A percentile compares a stretch with the other conserved stretches of the same genome.
phyloP scores from a whole-genome alignment of 2,329 filamentous ascomycete species.

The Emericellopsis cladophorae region DNA sequence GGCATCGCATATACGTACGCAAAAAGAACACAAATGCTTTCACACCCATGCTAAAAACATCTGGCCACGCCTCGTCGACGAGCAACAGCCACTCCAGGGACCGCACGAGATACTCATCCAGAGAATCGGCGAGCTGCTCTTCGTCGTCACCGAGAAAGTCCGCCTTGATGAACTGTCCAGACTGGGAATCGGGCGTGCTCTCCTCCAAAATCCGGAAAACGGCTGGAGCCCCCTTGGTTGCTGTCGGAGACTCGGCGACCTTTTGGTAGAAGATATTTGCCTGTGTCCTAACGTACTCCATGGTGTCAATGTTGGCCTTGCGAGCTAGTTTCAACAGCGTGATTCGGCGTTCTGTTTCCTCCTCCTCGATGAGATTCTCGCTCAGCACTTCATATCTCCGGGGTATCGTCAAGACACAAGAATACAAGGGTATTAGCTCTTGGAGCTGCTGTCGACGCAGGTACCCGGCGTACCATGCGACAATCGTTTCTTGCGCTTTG shows the following conservation, averaged over 20 bases:
- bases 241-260: conserved; percentile 18
- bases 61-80: conserved; percentile 58
- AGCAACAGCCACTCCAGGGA: conserved; percentile 77
- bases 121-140: conserved; percentile 33
- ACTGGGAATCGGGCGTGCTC: conserved; percentile 14
- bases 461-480: conserved; percentile 72
- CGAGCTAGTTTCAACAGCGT: conserved; percentile 63
- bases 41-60: conserved; percentile 55
- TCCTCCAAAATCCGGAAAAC: conserved; percentile 39
- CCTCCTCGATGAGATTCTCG: conserved; percentile 63
- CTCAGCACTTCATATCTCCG: conserved; percentile 61
- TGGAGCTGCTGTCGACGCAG: conserved; percentile 61
- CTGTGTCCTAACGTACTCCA: conserved; percentile 62
- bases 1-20: conserved; percentile 41
- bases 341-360: conserved; percentile 49
- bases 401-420: conserved; percentile 57
- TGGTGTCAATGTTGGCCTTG: conserved; percentile 58
- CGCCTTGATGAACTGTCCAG: conserved; percentile 51
- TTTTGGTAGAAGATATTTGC: conserved; percentile 37
- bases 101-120: conserved; percentile 61
- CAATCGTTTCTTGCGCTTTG: conserved; percentile 52
- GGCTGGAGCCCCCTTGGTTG: conserved; percentile 21
- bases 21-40: conserved; percentile 75
- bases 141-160: conserved; percentile 58
- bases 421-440: conserved; percentile 78